phyloP scores from a whole-genome alignment of 2,329 filamentous ascomycete species.

The Paraphoma chrysanthemicola region DNA sequence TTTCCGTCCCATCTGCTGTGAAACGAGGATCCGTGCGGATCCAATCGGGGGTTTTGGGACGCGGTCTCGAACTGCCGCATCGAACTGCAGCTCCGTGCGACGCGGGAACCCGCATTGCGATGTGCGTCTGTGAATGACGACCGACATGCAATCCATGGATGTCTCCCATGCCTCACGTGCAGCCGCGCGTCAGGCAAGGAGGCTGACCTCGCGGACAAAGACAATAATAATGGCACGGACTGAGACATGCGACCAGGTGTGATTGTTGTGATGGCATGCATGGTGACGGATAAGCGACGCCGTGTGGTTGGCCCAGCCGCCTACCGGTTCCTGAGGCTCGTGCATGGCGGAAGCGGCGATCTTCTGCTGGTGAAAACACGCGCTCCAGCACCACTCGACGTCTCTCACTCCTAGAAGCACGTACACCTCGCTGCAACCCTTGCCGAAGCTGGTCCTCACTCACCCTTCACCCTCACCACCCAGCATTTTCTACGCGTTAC shows the following conservation, averaged over 20 bases:
- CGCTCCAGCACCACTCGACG: conserved; percentile 1
- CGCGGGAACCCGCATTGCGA: conserved; percentile 11
- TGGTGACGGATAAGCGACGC: conserved; percentile 18
- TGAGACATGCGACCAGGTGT: conserved; percentile 1
- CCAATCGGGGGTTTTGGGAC: not conserved
- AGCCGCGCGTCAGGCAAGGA: not conserved
- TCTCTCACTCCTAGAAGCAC: conserved; percentile 16
- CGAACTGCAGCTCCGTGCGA: conserved; percentile 7
- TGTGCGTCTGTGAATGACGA: not conserved
- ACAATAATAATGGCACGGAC: too few relatives aligned
- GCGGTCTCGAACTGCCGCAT: not conserved
- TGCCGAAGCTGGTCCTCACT: conserved; percentile 10
- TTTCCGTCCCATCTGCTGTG: conserved; percentile 8
- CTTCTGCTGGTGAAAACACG: conserved; percentile 18
- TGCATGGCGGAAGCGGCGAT: conserved; percentile 18
- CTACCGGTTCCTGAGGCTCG: conserved; percentile 19
- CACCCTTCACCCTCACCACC: conserved; percentile 6
- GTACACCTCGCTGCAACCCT: conserved; percentile 9
- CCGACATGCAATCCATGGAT: not conserved
- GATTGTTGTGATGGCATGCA: conserved; percentile 20
- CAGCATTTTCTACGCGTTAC: not conserved
- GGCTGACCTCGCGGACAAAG: not conserved
- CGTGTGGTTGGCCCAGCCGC: conserved; percentile 12
- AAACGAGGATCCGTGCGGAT: conserved; percentile 8
- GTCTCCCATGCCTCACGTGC: not conserved